Evolutionary conservation across 371 early-diverging fungal genomes (phyloP).

Genomic region (Smittium culicis): DNA sequence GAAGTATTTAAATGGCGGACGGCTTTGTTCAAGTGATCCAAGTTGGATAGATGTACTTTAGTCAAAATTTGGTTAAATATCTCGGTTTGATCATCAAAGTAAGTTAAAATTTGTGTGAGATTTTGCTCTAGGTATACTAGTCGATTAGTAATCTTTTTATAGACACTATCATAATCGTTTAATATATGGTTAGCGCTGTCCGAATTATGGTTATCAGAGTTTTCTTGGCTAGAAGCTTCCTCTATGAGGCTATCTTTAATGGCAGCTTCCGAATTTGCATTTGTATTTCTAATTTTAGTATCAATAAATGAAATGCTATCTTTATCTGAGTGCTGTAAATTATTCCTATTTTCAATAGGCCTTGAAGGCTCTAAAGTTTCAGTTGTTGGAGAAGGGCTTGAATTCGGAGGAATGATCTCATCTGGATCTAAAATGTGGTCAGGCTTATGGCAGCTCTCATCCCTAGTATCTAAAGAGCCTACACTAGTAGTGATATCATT

Average conservation of each 20-base stretch:
- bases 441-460: too few species aligned
- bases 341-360: constrained; percentile 12
- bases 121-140: constrained; percentile 61
- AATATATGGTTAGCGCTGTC: constrained; percentile 12
- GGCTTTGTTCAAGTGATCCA: constrained; percentile 41
- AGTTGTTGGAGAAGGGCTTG: too few species aligned
- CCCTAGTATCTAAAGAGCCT: too few species aligned
- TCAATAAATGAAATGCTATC: not conserved
- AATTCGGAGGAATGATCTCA: too few species aligned
- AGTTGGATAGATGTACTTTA: constrained; percentile 43
- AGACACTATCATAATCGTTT: constrained; percentile 70
- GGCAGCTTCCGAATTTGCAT: constrained; percentile 1
- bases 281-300: not conserved
- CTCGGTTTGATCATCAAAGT: constrained; percentile 70
- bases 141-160: constrained; percentile 79
- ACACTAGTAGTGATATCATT: too few species aligned
- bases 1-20: constrained; percentile 50
- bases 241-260: constrained; percentile 20
- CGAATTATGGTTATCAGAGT: constrained; percentile 15
- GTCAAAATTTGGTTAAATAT: constrained; percentile 57
- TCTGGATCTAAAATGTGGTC: too few species aligned
- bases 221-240: constrained; percentile 18
- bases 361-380: too few species aligned
- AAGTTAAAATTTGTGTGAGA: constrained; percentile 58
- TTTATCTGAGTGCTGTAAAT: constrained; percentile 14